Base-by-base conservation (phyloP, 805 yeast species). In the Kuraishia ogatae region DNA sequence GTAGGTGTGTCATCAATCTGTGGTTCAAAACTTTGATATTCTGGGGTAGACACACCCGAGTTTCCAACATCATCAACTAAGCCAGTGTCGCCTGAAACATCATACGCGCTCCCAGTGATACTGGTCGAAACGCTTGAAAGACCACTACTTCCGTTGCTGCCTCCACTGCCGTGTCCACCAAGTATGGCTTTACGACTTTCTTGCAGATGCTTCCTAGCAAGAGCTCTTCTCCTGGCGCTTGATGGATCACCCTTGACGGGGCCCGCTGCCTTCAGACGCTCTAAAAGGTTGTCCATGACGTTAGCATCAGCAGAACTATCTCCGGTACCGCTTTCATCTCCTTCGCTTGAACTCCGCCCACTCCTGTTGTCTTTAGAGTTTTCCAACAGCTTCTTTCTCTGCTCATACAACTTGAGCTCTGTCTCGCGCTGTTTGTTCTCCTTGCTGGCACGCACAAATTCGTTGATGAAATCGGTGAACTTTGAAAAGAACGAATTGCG, bases 201-300 rank as follows among this genome's bases (percentile, higher is more conserved):
- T 26, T 50, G 53, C 61, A 83, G 67, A 53, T 84, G 85, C 64
- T 78, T 83, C 60, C 91, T 80, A 55, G 89, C 86, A 61, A 84
- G 74, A 1, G 93, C 96, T 54, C 94, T 76, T 62, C 89, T 82
- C 62, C 96, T 76, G 0, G 96, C 96, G 2, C 90, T 81, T 1
- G 89, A 74, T 1, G 94, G 82, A 58, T 91, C 94, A 5, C 89
- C 83, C 58, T 83, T 82, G 4, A 83, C 71, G 11, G 94, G 88
- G 1, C 93, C 96, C 0, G 94, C 89, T 19, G 92, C 91, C 64
- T 91, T 86, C 64, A 94, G 78, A 64, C 87, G 89, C 66, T 91
- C 96, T 56, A 94, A 76, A 52, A 94, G 74, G 39, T 86, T 81
- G 67, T 94, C 99, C 87, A 94, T 90, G 48, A 90, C 87, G 51